Evolutionary conservation across 139 green algal species (phyloP).

Genomic region (Closterium sp.): DNA sequence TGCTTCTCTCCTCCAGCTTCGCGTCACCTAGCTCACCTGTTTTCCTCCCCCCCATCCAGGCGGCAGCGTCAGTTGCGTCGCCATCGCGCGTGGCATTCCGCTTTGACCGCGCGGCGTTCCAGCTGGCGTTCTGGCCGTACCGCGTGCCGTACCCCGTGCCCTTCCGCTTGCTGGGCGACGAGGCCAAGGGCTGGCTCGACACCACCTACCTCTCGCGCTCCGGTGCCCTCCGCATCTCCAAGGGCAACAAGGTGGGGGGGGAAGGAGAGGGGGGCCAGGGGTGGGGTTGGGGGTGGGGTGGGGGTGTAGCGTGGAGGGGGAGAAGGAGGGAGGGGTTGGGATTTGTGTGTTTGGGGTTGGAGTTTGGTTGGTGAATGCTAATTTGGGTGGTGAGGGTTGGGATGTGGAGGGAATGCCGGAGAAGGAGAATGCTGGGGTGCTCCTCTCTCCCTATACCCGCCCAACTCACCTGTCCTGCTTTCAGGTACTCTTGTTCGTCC

Average conservation of each 20-base stretch:
- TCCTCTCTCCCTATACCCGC: too few species aligned
- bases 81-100: slow-evolving; percentile 31
- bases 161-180: slow-evolving; percentile 89
- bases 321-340: neutral
- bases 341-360: neutral
- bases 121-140: slow-evolving; percentile 65
- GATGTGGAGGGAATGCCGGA: neutral
- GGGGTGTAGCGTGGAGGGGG: neutral
- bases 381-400: neutral
- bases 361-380: neutral
- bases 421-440: too few species aligned
- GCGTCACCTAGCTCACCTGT: too few species aligned
- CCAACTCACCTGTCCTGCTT: too few species aligned
- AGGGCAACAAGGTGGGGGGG: slow-evolving; percentile 51
- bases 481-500: too few species aligned
- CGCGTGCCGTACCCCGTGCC: slow-evolving; percentile 89
- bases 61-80: slow-evolving; percentile 13
- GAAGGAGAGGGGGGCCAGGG: neutral
- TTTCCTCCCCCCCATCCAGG: neutral
- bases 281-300: neutral
- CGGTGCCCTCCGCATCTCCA: slow-evolving; percentile 42
- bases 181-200: slow-evolving; percentile 78
- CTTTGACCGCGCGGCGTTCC: slow-evolving; percentile 68
- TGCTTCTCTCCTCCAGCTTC: too few species aligned
- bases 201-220: slow-evolving; percentile 50